These are phyloP conservation scores for Ogataea nakhonphanomensis DNA, from an alignment of 805 yeast species.

Conservation along the genomic window DNA sequence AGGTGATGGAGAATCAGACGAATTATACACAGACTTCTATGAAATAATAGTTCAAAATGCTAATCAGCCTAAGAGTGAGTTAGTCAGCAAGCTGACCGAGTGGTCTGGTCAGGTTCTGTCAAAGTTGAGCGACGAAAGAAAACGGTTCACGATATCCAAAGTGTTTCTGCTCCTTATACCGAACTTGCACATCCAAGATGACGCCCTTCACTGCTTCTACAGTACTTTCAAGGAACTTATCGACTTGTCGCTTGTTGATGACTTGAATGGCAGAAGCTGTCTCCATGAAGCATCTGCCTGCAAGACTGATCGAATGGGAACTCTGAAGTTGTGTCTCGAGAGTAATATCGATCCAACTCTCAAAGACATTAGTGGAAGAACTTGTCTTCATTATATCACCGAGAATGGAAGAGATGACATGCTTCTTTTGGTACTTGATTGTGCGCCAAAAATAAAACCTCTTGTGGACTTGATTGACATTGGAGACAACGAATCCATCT, in stretches of 20 bases:
- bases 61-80: conserved; percentile 35
- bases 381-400: conserved; percentile 85
- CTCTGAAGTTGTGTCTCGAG: conserved; percentile 27
- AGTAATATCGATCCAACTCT: conserved; percentile 28
- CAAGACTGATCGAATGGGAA: conserved; percentile 24
- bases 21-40: conserved; percentile 64
- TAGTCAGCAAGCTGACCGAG: conserved; percentile 28
- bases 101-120: conserved; percentile 44
- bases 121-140: conserved; percentile 38
- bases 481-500: conserved; percentile 70
- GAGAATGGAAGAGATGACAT: conserved; percentile 49
- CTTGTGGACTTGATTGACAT: conserved; percentile 39
- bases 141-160: conserved; percentile 54
- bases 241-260: conserved; percentile 64
- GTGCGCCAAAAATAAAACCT: conserved; percentile 26
- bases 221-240: conserved; percentile 50
- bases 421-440: conserved; percentile 35
- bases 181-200: conserved; percentile 62
- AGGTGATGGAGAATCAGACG: conserved; percentile 50
- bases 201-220: conserved; percentile 48
- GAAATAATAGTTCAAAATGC: conserved; percentile 35
- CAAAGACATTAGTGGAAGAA: conserved; percentile 69
- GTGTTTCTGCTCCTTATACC: conserved; percentile 69
- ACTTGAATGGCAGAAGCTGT: conserved; percentile 66
- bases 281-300: conserved; percentile 62